phyloP scores from a whole-genome alignment of 2,329 filamentous ascomycete genomes.

The Hymenoscyphus linearis region DNA sequence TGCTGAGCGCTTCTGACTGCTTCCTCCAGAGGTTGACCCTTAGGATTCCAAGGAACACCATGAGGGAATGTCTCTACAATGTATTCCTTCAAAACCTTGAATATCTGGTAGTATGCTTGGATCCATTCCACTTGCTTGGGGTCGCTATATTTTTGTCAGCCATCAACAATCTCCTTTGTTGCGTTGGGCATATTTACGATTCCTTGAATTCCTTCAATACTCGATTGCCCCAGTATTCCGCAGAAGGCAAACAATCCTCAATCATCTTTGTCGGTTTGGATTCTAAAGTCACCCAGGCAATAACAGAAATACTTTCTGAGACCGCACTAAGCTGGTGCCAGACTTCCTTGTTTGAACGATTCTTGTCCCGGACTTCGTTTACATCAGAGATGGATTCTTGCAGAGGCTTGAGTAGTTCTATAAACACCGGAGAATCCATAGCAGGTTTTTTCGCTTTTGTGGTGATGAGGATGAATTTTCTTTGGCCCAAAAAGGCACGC shows the following conservation, averaged over 20 bases:
- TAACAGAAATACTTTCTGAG: conserved; percentile 79
- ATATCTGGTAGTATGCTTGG: conserved; percentile 85
- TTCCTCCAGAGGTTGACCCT: conserved; percentile 68
- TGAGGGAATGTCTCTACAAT: conserved; percentile 76
- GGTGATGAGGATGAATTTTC: conserved; percentile 80
- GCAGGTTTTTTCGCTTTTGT: conserved; percentile 85
- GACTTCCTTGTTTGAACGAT: conserved; percentile 61
- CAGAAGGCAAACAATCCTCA: conserved; percentile 73
- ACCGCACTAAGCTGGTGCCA: conserved; percentile 84
- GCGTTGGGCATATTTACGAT: conserved; percentile 44
- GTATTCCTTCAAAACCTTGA: conserved; percentile 77
- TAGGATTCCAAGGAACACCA: conserved; percentile 82
- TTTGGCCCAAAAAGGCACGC: conserved; percentile 73
- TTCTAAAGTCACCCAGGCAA: conserved; percentile 87
- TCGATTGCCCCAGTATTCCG: conserved; percentile 92
- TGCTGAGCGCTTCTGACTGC: conserved; percentile 53
- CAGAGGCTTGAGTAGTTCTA: conserved; percentile 79
- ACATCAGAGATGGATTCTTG: conserved; percentile 77
- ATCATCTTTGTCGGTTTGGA: conserved; percentile 80
- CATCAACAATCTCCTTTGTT: background rate
- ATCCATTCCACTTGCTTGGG: conserved; percentile 81
- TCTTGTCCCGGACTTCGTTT: conserved; percentile 74
- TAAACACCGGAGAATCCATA: conserved; percentile 54
- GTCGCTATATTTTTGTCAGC: conserved; percentile 49
- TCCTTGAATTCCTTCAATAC: conserved; percentile 89